These are phyloP conservation scores for Ballota nigra DNA, from an alignment of 257 asterid species.

Conservation along the genomic window DNA sequence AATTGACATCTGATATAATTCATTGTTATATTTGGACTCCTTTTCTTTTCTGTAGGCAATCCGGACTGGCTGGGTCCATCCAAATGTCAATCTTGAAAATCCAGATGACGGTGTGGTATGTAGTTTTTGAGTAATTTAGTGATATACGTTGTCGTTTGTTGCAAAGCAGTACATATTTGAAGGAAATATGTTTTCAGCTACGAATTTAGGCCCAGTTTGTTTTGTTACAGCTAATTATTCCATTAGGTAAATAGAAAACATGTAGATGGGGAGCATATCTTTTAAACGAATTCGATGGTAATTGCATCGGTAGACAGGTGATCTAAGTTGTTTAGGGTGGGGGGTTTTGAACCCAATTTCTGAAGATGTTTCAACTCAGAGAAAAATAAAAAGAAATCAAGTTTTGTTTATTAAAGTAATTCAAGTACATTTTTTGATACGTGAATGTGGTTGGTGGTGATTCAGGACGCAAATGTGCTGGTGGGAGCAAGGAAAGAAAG, in stretches of 20 bases:
- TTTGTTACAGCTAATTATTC: not conserved
- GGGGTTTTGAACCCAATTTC: no score
- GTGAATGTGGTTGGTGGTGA: not conserved
- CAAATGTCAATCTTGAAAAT: conserved; percentile 88
- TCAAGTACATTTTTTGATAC: not conserved
- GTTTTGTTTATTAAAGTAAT: not conserved
- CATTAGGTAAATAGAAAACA: not conserved
- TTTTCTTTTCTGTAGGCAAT: conserved; percentile 64
- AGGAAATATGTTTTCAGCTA: not conserved
- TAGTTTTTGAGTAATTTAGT: not conserved
- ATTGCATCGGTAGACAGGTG: not conserved
- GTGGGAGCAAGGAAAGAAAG: conserved; percentile 68
- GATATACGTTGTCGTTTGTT: not conserved
- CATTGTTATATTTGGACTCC: conserved; percentile 4
- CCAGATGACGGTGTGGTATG: conserved; percentile 95
- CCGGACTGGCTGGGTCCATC: conserved; percentile 95
- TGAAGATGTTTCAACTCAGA: not conserved
- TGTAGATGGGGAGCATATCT: not conserved
- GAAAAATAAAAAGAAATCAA: not conserved
- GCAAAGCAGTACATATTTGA: not conserved
- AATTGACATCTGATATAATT: conserved; percentile 10
- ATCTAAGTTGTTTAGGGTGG: no score
- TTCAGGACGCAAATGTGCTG: conserved; percentile 53
- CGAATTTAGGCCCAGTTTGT: not conserved
- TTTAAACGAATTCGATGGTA: not conserved